Evolutionary conservation across 108 stramenopile species (phyloP), one percentile per base, ranked within the genome.

Genomic region (Schizochytrium sp.): DNA sequence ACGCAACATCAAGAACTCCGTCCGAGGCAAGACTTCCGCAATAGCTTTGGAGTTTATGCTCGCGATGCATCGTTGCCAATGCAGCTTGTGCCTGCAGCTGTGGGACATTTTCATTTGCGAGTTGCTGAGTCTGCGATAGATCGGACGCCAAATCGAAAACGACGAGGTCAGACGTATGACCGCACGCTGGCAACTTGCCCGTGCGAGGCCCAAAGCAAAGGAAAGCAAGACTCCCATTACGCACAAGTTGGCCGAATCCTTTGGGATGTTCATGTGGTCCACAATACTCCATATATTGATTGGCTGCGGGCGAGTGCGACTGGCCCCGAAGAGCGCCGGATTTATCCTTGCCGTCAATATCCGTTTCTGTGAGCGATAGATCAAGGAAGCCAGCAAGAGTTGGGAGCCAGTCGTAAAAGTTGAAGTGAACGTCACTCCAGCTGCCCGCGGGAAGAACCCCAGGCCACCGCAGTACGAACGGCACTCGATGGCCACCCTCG

Each of bases 401-500:
- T 16, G 72, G 44, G 4, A 76, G 44, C n/a, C 18, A 55, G 72
- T 76, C 72, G 45, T 45, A 48, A 45, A 76, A 76, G 53, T 19
- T 19, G 12, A 44, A 76, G 44, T 47, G 19, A 25, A 45, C n/a
- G 51, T 51, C 25, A 6, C 10, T 76, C 72, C 45, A 51, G 5
- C 29, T 1, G n/a, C 72, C 72, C 58, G 71, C n/a, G 4, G 88
- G 29, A 5, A 72, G 5, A 10, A 21, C 29, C n/a, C 88, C 88
- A 5, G 88, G 71, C 88, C 88, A 89, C 6, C 88, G 71, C 45
- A 48, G 0, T 0, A 72, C 29, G 0, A 28, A 12, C 16, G 88
- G 88, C 19, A 23, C 18, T 5, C 88, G 72, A 16, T 72, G 71
- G 57, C 88, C 88, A 44, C 88, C 88, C 72, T 89, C 88, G 58